These are phyloP conservation scores for Colletotrichum godetiae DNA, from an alignment of 2,329 filamentous ascomycete species.

Conservation along the genomic window DNA sequence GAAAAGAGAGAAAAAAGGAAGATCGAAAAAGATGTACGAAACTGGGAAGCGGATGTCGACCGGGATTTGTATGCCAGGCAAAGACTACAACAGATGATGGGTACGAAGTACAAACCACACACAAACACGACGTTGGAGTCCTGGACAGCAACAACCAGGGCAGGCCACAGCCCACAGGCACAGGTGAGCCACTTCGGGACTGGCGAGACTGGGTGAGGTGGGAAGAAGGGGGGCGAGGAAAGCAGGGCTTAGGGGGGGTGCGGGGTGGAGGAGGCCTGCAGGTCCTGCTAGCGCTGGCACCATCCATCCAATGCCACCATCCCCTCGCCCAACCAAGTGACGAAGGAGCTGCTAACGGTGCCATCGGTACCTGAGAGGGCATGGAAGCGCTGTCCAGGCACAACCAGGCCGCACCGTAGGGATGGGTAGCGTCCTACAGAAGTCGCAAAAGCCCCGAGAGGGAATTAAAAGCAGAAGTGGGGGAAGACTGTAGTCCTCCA, in stretches of 20 bases:
- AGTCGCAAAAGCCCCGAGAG: slow-evolving; percentile 32
- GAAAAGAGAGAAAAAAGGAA: slow-evolving; percentile 14
- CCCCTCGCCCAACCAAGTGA: background rate
- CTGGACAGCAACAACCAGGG: background rate
- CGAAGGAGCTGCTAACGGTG: background rate
- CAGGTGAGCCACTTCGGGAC: slow-evolving; percentile 23
- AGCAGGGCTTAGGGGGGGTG: background rate
- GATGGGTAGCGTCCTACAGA: slow-evolving; percentile 7
- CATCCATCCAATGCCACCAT: background rate
- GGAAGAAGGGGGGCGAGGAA: slow-evolving; percentile 1
- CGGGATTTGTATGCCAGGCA: slow-evolving; percentile 32
- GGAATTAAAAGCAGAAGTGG: slow-evolving; percentile 17
- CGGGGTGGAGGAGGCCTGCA: slow-evolving; percentile 10
- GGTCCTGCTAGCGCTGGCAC: slow-evolving; percentile 9
- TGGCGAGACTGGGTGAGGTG: slow-evolving; percentile 32
- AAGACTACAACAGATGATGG: slow-evolving; percentile 2
- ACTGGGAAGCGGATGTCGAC: slow-evolving; percentile 26
- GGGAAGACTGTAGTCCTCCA: background rate
- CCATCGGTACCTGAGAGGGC: slow-evolving; percentile 16
- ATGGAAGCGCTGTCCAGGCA: background rate
- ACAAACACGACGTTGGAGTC: slow-evolving; percentile 1
- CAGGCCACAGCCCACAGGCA: background rate
- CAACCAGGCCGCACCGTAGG: background rate
- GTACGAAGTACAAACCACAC: background rate
- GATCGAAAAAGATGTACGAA: background rate